These are phyloP conservation scores for Fagopyrum esculentum DNA, from an alignment of 148 eudicot species.

Conservation along the genomic window DNA sequence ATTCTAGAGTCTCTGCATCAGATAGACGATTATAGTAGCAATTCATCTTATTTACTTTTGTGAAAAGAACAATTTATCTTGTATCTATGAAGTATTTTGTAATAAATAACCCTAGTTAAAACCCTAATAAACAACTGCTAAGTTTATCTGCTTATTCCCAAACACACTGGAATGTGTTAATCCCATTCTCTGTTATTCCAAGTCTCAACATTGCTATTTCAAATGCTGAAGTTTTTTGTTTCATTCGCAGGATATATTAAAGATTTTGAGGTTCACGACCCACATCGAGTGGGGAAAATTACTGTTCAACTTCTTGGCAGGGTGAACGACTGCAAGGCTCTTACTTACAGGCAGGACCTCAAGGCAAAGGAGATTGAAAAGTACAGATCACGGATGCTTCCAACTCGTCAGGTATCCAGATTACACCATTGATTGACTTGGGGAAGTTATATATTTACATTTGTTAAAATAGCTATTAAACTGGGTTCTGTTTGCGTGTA, in stretches of 20 bases:
- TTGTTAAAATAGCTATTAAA: too few relatives aligned
- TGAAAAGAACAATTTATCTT: background rate
- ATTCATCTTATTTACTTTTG: background rate
- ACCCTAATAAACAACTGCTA: background rate
- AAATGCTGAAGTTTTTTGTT: background rate
- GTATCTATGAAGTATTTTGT: background rate
- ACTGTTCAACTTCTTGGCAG: conserved; percentile 80
- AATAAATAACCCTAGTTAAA: background rate
- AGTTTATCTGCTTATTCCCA: background rate
- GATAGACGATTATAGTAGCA: too few relatives aligned
- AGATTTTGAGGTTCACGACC: conserved; percentile 66
- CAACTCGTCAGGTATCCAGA: conserved; percentile 68
- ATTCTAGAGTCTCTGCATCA: background rate
- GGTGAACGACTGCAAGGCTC: conserved; percentile 73
- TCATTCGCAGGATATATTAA: conserved; percentile 62
- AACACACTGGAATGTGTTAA: background rate
- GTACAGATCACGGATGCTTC: conserved; percentile 55
- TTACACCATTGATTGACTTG: background rate
- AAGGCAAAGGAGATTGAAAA: conserved; percentile 67
- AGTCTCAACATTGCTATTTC: background rate
- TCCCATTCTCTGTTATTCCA: background rate
- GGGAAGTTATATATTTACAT: background rate
- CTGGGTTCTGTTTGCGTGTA: conserved; percentile 22
- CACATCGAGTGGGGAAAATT: conserved; percentile 72
- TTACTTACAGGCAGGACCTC: conserved; percentile 81